Evolutionary conservation across 75 land plant species (phyloP), one percentile per base, ranked within the genome.

Genomic region (Picea glauca): DNA sequence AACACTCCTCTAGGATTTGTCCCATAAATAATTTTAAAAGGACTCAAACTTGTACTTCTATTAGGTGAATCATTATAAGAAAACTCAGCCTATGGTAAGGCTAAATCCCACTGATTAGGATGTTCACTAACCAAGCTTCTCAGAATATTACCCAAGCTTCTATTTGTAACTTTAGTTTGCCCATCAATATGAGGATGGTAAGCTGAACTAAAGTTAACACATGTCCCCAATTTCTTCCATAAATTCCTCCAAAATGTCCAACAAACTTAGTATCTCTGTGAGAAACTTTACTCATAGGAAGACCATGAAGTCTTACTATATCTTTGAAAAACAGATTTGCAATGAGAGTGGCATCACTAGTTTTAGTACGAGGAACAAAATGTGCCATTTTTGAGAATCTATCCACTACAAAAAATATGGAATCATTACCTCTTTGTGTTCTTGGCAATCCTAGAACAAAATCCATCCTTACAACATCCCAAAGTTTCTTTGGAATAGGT

Each of bases 11-110:
- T 61, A 3, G 21, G 62, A 21, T n/a, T 61, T 4, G 5, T 5
- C 5, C 62, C 62, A 77, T 77, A 77, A 21, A 60, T 46, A 4
- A 62, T 62, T 61, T 77, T 0, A 32, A 77, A 62, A 15, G 43
- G 78, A 1, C 30, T 5, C 20, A 12, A 3, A 7, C 26, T 5
- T 59, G 32, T 77, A 15, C 40, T 14, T 4, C 0, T 32, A 13
- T 77, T 60, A 0, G 5, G 1, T 2, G 66, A 26, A 12, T 58
- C 23, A 13, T 77, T 62, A n/a, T 77, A 77, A 4, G 65, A 21
- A 40, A 77, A 77, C 13, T 77, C 32, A 26, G 43, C 78, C 7
- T 61, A 23, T 2, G 62, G 1, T n/a, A n/a, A n/a, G 0, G 6
- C 26, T 9, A 61, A 61, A 21, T 61, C 26, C 62, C 26, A 60